Percentiles rank a stretch among this genome's conserved stretches.
Evolutionary conservation across 139 green algal genomes (phyloP).

Genomic region (Nannochloris sp.): DNA sequence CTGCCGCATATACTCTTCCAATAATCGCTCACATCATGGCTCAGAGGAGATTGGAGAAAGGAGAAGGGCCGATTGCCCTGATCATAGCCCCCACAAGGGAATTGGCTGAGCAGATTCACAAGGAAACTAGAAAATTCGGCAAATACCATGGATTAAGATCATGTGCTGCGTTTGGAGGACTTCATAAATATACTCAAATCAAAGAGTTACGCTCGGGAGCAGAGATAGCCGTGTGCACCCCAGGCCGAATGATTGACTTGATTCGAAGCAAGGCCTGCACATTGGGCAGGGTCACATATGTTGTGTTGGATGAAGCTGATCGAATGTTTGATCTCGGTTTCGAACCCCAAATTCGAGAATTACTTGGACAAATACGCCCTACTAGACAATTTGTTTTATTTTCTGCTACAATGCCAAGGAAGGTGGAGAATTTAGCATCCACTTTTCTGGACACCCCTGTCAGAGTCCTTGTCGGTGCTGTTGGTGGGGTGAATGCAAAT

Average conservation of each 20-base stretch:
- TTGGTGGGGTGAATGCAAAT: slow-evolving; percentile 72
- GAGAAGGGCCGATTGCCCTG: slow-evolving; percentile 80
- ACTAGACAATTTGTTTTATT: slow-evolving; percentile 89
- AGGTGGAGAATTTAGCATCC: slow-evolving; percentile 62
- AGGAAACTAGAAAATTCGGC: slow-evolving; percentile 50
- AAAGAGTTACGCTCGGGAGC: slow-evolving; percentile 77
- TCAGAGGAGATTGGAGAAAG: slow-evolving; percentile 54
- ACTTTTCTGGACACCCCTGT: slow-evolving; percentile 73
- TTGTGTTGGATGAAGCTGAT: slow-evolving; percentile 93
- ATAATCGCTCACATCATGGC: slow-evolving; percentile 74
- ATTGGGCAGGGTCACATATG: slow-evolving; percentile 66
- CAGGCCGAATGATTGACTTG: slow-evolving; percentile 78
- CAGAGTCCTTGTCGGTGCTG: slow-evolving; percentile 46
- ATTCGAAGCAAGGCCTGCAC: slow-evolving; percentile 61
- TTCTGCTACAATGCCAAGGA: slow-evolving; percentile 82
- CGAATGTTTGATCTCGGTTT: slow-evolving; percentile 98
- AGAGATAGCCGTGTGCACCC: slow-evolving; percentile 76
- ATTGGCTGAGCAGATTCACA: slow-evolving; percentile 89
- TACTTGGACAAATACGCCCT: slow-evolving; percentile 76
- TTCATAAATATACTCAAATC: slow-evolving; percentile 89
- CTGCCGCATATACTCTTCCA: slow-evolving; percentile 75
- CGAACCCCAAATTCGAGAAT: slow-evolving; percentile 74
- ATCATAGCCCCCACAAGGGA: slow-evolving; percentile 81
- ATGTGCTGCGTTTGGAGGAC: slow-evolving; percentile 76
- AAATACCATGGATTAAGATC: slow-evolving; percentile 51